Base-by-base conservation (phyloP, 2,329 filamentous ascomycete genomes). In the Mycogone perniciosa region DNA sequence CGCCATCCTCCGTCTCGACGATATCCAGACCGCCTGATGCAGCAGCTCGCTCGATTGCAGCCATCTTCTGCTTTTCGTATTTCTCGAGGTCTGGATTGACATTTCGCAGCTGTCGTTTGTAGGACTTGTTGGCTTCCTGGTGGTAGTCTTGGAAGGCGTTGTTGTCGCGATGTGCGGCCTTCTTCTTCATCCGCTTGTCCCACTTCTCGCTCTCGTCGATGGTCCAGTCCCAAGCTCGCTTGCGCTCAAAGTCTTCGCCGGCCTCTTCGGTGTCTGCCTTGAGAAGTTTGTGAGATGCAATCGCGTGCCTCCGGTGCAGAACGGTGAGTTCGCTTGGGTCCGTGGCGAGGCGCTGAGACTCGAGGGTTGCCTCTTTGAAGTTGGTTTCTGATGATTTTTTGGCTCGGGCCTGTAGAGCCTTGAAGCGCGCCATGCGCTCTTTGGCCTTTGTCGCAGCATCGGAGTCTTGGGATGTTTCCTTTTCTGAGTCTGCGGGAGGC, bases 201-300 rank as follows among this genome's bases (percentile, higher is more conserved):
- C 93, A 99, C 59, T 80, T 82, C 72, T 96, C 93, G 60, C 84
- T 88, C 71, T 99, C 93, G 57, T 99, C 93, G 6, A 92, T 76
- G 1, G 93, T 99, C 88, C 93, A 99, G 72, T 97, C 93, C 93
- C 93, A 99, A 1, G 93, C 93, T 38, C 93, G 85, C 72, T 97
- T 96, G 59, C 93, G 88, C 76, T 99, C 93, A 64, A 97, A 99
- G 68, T 97, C 93, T 50, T 88, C 89, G 33, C 90, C 90, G 0
- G 79, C 76, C 13, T 88, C 89, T 67, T 91, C 88, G 2, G 90
- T 85, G 62, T 96, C 90, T 4, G 90, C 89, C 73, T 96, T 96
- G 40, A 96, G 79, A 0, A 99, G 81, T 64, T 97, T 99, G 67
- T 96, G 89, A 5, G 86, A 84, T 20, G 93, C 92, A 58, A 93